These are phyloP conservation scores for Plectosphaerella plurivora DNA, from an alignment of 2,329 filamentous ascomycete genomes.

Conservation along the genomic window DNA sequence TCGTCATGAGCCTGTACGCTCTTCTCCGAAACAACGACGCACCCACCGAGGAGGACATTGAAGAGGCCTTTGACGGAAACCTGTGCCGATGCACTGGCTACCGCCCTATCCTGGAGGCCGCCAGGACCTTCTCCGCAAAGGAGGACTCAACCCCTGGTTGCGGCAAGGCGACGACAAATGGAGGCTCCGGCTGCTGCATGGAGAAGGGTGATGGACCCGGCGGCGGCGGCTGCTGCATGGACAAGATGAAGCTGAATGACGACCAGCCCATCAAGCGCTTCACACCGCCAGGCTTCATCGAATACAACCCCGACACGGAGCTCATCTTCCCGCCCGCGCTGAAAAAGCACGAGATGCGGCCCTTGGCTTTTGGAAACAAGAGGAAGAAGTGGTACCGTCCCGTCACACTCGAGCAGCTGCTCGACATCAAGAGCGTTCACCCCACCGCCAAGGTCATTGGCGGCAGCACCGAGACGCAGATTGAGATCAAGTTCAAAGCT, in stretches of 20 bases:
- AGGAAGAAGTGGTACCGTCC: conserved; percentile 91
- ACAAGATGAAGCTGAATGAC: conserved; percentile 38
- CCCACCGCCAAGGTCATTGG: conserved; percentile 92
- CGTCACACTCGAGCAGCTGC: conserved; percentile 76
- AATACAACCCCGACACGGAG: conserved; percentile 90
- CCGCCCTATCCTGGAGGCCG: conserved; percentile 87
- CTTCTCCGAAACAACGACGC: conserved; percentile 77
- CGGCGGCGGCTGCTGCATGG: conserved; percentile 65
- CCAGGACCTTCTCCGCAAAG: conserved; percentile 74
- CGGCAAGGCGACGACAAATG: conserved; percentile 43
- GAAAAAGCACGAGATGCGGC: conserved; percentile 75
- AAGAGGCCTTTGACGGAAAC: conserved; percentile 97
- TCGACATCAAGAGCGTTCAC: conserved; percentile 84
- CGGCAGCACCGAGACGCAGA: conserved; percentile 94
- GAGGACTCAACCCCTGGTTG: conserved; percentile 33
- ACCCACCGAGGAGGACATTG: conserved; percentile 77
- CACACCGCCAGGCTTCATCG: conserved; percentile 85
- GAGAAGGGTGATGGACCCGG: conserved; percentile 45
- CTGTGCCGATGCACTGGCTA: conserved; percentile 95
- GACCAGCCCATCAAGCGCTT: conserved; percentile 62
- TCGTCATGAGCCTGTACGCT: conserved; percentile 97
- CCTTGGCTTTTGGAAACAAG: conserved; percentile 90
- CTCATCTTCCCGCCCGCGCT: conserved; percentile 89
- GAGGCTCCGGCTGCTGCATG: conserved; percentile 66
- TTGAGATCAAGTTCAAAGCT: conserved; percentile 97